A percentile compares a stretch with the other conserved stretches of the same genome.
Conservation (phyloP, 495 filamentous ascomycete genomes). For the Podospora sp. region DNA sequence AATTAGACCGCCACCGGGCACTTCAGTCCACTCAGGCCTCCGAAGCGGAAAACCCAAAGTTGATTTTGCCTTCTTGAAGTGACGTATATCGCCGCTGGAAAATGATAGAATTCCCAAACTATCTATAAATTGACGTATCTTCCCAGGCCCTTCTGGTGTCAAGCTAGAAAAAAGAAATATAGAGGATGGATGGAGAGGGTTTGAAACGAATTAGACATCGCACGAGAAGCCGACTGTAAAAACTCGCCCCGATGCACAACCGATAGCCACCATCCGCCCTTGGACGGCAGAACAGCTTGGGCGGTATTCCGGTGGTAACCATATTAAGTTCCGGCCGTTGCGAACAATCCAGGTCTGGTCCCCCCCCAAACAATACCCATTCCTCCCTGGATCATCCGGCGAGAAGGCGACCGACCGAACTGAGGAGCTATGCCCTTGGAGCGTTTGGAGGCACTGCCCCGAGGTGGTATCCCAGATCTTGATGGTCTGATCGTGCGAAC, state of each 20-base stretch:
- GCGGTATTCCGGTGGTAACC: not conserved
- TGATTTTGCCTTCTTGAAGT: slow-evolving; percentile 12
- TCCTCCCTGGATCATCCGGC: too few relatives aligned
- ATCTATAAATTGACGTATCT: slow-evolving; percentile 23
- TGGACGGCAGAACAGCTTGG: slow-evolving; percentile 3
- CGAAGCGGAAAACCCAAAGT: too few relatives aligned
- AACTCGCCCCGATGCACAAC: slow-evolving; percentile 1
- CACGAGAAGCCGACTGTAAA: slow-evolving; percentile 5
- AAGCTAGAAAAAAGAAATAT: slow-evolving; percentile 23
- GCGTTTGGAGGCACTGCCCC: too few relatives aligned
- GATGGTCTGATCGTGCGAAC: slow-evolving; percentile 2
- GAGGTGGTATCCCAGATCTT: too few relatives aligned
- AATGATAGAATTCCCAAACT: slow-evolving; percentile 25
- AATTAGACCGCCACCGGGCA: too few relatives aligned
- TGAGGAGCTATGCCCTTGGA: too few relatives aligned
- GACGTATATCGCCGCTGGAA: slow-evolving; percentile 52
- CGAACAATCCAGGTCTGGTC: not conserved
- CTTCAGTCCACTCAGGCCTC: too few relatives aligned
- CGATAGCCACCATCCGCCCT: slow-evolving; percentile 4
- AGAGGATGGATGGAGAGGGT: slow-evolving; percentile 4
- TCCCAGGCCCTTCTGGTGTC: slow-evolving; percentile 24
- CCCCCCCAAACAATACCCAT: too few relatives aligned
- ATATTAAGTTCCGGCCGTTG: not conserved
- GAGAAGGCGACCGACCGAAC: too few relatives aligned
- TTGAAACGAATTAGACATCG: slow-evolving; percentile 8